These are phyloP conservation scores for Salix viminalis DNA, from an alignment of 345 rosid genomes.

Conservation along the genomic window DNA sequence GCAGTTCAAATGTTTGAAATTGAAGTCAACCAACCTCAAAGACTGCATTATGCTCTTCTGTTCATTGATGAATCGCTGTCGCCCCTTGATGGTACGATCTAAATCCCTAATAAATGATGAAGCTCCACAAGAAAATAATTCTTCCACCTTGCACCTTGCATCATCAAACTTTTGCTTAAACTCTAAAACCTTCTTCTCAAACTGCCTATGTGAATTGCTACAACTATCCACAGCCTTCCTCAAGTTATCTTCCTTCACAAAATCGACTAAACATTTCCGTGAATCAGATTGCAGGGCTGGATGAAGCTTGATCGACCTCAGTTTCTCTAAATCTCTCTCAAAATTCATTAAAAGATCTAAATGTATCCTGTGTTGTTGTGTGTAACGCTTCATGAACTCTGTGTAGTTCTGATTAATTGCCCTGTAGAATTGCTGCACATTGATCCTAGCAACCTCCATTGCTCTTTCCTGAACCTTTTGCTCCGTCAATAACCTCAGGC, in stretches of 20 bases:
- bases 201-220: slow-evolving; percentile 70
- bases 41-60: slow-evolving; percentile 93
- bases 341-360: slow-evolving; percentile 65
- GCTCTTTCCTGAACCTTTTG: slow-evolving; percentile 91
- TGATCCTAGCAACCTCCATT: slow-evolving; percentile 71
- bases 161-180: slow-evolving; percentile 79
- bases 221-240: slow-evolving; percentile 66
- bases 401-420: slow-evolving; percentile 62
- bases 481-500: slow-evolving; percentile 72
- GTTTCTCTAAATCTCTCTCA: slow-evolving; percentile 68
- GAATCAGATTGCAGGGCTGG: slow-evolving; percentile 57
- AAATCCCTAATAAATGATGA: slow-evolving; percentile 47
- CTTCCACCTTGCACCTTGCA: slow-evolving; percentile 66
- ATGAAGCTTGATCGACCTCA: slow-evolving; percentile 75
- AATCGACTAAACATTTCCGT: slow-evolving; percentile 63
- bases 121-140: slow-evolving; percentile 54
- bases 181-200: slow-evolving; percentile 80
- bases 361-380: slow-evolving; percentile 67
- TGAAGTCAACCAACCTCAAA: slow-evolving; percentile 61
- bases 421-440: slow-evolving; percentile 80
- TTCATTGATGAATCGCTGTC: slow-evolving; percentile 56
- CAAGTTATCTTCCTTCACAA: slow-evolving; percentile 81
- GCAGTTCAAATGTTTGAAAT: neutral
- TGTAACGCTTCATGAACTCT: slow-evolving; percentile 84
- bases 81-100: slow-evolving; percentile 63